Evolutionary conservation across 345 rosid genomes (phyloP).

Genomic region (Brassica napus): Da-Ae NC_063451.1:24459001-24459500

Average conservation of each 20-base stretch:
- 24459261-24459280: not conserved
- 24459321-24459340: not conserved
- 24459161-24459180: conserved; percentile 61
- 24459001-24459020: conserved; percentile 93
- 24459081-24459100: conserved; percentile 28
- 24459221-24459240: conserved; percentile 46
- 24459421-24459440: not conserved
- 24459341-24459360: not conserved
- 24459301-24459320: not conserved
- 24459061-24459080: conserved; percentile 38
- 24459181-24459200: conserved; percentile 76
- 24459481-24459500: not conserved
- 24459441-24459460: not conserved
- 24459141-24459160: conserved; percentile 44
- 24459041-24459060: conserved; percentile 57
- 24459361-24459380: not conserved
- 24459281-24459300: not conserved
- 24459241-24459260: conserved; percentile 32
- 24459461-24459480: not conserved
- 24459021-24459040: conserved; percentile 81
- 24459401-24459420: no score
- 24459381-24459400: not conserved
- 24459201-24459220: conserved; percentile 44
- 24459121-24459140: conserved; percentile 28
- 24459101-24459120: conserved; percentile 30